phyloP scores from a whole-genome alignment of 2,329 filamentous ascomycete species.

The Fusarium pseudoanthophilum region DNA sequence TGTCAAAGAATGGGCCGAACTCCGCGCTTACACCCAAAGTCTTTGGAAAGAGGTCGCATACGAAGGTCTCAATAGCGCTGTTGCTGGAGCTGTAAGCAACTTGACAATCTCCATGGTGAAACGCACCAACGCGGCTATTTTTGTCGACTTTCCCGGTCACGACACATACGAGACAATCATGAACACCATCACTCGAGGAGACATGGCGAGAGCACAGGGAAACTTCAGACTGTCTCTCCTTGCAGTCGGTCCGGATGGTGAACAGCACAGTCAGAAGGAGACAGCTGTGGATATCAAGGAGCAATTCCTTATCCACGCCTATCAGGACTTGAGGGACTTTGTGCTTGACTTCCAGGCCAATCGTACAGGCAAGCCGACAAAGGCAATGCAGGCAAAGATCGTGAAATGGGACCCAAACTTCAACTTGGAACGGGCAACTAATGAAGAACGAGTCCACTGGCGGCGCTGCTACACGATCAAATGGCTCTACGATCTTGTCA shows the following conservation, averaged over 20 bases:
- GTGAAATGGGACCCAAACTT: constrained; percentile 55
- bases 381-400: constrained; percentile 53
- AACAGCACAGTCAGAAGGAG: not conserved
- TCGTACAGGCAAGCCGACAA: constrained; percentile 58
- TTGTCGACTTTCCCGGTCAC: constrained; percentile 58
- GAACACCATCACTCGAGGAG: constrained; percentile 53
- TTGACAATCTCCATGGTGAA: constrained; percentile 56
- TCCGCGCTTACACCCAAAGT: constrained; percentile 54
- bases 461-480: constrained; percentile 61
- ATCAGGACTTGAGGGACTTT: constrained; percentile 57
- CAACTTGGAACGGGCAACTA: constrained; percentile 51
- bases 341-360: constrained; percentile 57
- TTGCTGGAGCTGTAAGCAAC: constrained; percentile 57
- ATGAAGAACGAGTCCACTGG: constrained; percentile 56
- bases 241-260: not conserved
- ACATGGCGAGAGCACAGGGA: constrained; percentile 45
- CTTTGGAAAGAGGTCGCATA: constrained; percentile 59
- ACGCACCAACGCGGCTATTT: constrained; percentile 52
- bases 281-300: constrained; percentile 54
- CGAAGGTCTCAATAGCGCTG: constrained; percentile 55
- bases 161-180: constrained; percentile 57
- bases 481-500: constrained; percentile 64
- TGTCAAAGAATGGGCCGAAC: constrained; percentile 50
- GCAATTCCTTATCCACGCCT: constrained; percentile 55
- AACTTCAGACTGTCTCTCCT: not conserved